These are phyloP conservation scores for Striga asiatica DNA, from an alignment of 257 asterid species.

Conservation along the genomic window DNA sequence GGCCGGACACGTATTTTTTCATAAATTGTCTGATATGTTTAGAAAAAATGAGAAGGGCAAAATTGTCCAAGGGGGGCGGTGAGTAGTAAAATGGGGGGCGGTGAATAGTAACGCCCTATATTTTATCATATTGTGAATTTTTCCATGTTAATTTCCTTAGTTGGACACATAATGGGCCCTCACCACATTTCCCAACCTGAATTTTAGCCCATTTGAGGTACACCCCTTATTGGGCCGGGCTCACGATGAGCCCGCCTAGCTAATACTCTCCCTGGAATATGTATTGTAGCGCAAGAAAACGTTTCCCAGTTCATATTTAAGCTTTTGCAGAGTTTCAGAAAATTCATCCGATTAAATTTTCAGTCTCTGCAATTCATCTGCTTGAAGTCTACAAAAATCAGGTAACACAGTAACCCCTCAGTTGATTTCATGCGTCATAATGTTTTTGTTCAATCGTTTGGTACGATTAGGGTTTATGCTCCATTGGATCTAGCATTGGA, in stretches of 20 bases:
- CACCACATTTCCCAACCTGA: too few relatives aligned
- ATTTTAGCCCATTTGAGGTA: background rate
- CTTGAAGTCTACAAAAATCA: constrained; percentile 2
- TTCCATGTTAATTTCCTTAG: too few relatives aligned
- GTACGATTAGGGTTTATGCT: constrained; percentile 9
- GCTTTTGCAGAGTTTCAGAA: background rate
- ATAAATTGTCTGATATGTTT: too few relatives aligned
- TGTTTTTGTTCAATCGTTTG: background rate
- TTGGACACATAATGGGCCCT: too few relatives aligned
- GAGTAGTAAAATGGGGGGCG: too few relatives aligned
- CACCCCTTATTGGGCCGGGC: background rate
- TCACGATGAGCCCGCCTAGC: background rate
- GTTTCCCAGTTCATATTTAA: background rate
- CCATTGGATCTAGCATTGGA: constrained; percentile 4
- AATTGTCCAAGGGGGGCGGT: too few relatives aligned
- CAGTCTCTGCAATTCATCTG: constrained; percentile 6
- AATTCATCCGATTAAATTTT: background rate
- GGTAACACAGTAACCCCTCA: background rate
- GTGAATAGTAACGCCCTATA: too few relatives aligned
- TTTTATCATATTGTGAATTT: too few relatives aligned
- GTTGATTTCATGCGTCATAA: background rate
- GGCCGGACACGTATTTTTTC: too few relatives aligned
- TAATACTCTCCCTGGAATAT: background rate
- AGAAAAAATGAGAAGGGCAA: too few relatives aligned
- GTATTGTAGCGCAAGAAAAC: constrained; percentile 26